Evolutionary conservation across 768 basidiomycete species (phyloP).

Genomic region (Agrocybe chaxingu): DNA sequence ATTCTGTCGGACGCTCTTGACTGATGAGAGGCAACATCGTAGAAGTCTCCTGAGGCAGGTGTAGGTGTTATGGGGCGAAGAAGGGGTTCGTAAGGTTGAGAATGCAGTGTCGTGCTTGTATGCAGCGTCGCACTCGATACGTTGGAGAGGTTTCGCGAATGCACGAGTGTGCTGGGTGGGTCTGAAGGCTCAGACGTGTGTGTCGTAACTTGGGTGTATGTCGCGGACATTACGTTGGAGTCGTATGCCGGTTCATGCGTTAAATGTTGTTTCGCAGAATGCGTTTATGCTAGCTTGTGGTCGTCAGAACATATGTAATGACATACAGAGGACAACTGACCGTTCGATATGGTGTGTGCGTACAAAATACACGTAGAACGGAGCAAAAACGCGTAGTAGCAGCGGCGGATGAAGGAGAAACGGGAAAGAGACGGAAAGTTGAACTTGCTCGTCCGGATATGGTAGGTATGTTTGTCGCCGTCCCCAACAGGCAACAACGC

Average conservation of each 20-base stretch:
- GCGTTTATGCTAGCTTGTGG: constrained; percentile 8
- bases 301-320: constrained; percentile 1
- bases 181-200: constrained; percentile 37
- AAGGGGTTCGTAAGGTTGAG: constrained; percentile 43
- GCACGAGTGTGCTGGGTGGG: constrained; percentile 31
- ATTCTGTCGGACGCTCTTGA: constrained; percentile 25
- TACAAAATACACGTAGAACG: constrained; percentile 16
- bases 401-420: constrained; percentile 2
- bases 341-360: neutral
- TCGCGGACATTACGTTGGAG: constrained; percentile 43
- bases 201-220: constrained; percentile 51
- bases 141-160: constrained; percentile 39
- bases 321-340: neutral
- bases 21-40: constrained; percentile 35
- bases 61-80: constrained; percentile 31
- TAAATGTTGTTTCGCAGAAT: constrained; percentile 4
- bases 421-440: constrained; percentile 12
- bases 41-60: constrained; percentile 29
- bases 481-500: neutral
- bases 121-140: constrained; percentile 36
- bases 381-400: constrained; percentile 10
- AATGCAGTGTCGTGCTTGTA: constrained; percentile 34
- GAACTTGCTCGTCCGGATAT: constrained; percentile 9
- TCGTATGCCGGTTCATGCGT: constrained; percentile 3
- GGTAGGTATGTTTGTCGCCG: constrained; percentile 9